Conservation (phyloP, 2,329 filamentous ascomycete species). For the Talaromyces verruculosus region DNA sequence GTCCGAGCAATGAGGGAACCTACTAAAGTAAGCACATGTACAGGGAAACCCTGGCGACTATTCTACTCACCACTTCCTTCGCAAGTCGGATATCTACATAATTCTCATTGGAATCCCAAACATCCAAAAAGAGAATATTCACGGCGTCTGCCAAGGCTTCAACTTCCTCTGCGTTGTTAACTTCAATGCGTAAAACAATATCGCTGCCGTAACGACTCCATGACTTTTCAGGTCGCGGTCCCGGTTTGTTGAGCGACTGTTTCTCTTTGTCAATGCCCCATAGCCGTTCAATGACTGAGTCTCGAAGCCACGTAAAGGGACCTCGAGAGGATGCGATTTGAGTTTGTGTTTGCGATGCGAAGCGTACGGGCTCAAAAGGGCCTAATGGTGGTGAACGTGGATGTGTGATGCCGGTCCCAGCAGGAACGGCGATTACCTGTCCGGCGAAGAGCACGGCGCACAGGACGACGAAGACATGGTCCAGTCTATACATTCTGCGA, state of each 20-base stretch:
- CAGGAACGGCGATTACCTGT: constrained; percentile 34
- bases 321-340: constrained; percentile 32
- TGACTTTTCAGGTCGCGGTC: constrained; percentile 31
- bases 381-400: constrained; percentile 27
- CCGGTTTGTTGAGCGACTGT: constrained; percentile 25
- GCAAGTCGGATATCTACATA: constrained; percentile 83
- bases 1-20: constrained; percentile 70
- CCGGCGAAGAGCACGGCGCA: constrained; percentile 24
- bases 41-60: neutral
- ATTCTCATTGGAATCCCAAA: constrained; percentile 80
- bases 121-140: constrained; percentile 75
- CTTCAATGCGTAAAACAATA: constrained; percentile 85
- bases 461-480: constrained; percentile 24
- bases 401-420: constrained; percentile 36
- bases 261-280: constrained; percentile 40
- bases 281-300: constrained; percentile 46
- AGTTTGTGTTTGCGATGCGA: constrained; percentile 32
- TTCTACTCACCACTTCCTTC: constrained; percentile 65
- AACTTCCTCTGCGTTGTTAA: constrained; percentile 68
- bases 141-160: constrained; percentile 69
- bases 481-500: constrained; percentile 27
- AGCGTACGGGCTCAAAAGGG: constrained; percentile 32
- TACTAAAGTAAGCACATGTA: constrained; percentile 30
- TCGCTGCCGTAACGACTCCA: constrained; percentile 68
- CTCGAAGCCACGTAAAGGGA: constrained; percentile 42